Base-by-base conservation (phyloP, 106 monocot species). In the Alisma plantagoaquatica region DNA sequence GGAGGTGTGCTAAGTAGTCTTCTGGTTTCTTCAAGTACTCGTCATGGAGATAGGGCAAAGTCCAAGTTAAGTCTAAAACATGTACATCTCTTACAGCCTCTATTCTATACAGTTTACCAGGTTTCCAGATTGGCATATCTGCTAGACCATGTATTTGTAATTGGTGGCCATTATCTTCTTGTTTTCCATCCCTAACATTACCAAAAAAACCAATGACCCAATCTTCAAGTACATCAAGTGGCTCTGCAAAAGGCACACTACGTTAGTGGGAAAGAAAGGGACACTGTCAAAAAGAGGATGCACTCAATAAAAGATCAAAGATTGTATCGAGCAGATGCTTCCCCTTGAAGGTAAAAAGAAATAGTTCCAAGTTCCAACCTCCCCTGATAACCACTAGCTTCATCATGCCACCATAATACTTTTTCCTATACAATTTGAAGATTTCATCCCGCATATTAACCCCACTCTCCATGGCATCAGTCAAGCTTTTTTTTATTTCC, bases 51-150 rank as follows among this genome's bases (percentile, higher is more conserved):
- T 85, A 98, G 21, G 96, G 96, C 41, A 98, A 73, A 35, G 76
- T 79, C 89, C 96, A 98, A 31, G 85, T 67, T 49, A 98, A 77
- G 11, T 90, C 78, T 2, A 98, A 71, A 22, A 74, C 49, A 59
- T 98, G 84, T 62, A 82, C 74, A 82, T 98, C 90, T 71, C 82
- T 98, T 54, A 98, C 90, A 18, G 96, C 89, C 57, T 89, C 89
- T 44, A 86, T 69, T 49, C 75, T 78, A 53, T 98, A 82, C 41
- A 98, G 31, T 59, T 71, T 90, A 16, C 85, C 89, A 2, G 65
- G 52, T 49, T 76, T 84, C 96, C 96, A 98, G 28, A 86, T 71
- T 54, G 85, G 78, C 57, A 55, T 51, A 29, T 68, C 49, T 27
- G 54, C 43, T 60, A 54, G 51, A 41, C 20, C 19, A 60, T 6